Conservation (phyloP, 768 basidiomycete genomes). For the Heimioporus sp. region DNA sequence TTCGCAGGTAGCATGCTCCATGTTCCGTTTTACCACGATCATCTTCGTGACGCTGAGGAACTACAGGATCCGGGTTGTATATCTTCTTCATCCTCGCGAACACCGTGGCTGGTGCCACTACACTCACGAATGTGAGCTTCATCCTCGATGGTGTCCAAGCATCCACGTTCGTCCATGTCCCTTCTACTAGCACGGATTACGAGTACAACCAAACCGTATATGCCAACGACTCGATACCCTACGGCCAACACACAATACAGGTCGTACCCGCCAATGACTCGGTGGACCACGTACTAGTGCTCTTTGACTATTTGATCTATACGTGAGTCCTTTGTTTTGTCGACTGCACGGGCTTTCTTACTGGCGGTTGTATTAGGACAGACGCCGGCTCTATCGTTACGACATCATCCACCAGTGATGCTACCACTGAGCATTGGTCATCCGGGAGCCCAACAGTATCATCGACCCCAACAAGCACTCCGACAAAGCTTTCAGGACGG, state of each 20-base stretch:
- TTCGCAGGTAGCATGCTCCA: slow-evolving; percentile 9
- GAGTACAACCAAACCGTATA: slow-evolving; percentile 18
- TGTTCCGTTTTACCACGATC: background rate
- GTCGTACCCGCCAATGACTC: slow-evolving; percentile 4
- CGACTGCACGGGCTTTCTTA: background rate
- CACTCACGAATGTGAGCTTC: slow-evolving; percentile 8
- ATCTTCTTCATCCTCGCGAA: slow-evolving; percentile 20
- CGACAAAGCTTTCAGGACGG: background rate
- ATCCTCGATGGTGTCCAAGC: slow-evolving; percentile 1
- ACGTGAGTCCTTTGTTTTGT: slow-evolving; percentile 3
- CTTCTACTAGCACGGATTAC: background rate
- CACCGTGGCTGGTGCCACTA: background rate
- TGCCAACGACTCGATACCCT: slow-evolving; percentile 1
- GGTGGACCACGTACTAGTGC: background rate
- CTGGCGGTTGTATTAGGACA: background rate
- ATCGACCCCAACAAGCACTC: background rate
- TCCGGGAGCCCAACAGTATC: background rate
- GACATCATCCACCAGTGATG: background rate
- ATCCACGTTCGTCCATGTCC: slow-evolving; percentile 3
- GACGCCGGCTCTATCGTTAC: background rate
- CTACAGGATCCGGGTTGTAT: slow-evolving; percentile 14
- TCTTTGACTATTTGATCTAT: slow-evolving; percentile 21
- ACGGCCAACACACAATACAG: slow-evolving; percentile 8
- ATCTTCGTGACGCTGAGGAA: background rate
- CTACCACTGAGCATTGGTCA: background rate